A percentile compares a stretch with the other conserved stretches of the same genome.
Conservation (phyloP, 352 stramenopile genomes). For the Pythium phragmiticola region DNA sequence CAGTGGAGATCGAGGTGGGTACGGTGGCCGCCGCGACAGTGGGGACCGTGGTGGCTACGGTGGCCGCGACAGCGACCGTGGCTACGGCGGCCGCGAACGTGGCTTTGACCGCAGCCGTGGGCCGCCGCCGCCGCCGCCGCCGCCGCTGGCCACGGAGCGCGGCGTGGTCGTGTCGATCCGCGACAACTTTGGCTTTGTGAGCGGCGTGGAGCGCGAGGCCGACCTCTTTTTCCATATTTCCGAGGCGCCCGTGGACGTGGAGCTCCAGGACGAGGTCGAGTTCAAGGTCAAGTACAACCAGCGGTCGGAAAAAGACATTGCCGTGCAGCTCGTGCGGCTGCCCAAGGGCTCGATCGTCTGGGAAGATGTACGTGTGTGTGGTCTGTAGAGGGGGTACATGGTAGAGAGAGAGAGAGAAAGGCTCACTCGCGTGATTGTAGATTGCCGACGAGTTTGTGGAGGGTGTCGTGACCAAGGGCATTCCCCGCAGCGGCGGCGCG, state of each 20-base stretch:
- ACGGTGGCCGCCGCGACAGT: not conserved
- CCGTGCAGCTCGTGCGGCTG: constrained; percentile 57
- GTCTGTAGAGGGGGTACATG: not conserved
- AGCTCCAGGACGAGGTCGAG: constrained; percentile 72
- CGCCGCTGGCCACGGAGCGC: constrained; percentile 20
- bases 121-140: constrained; percentile 16
- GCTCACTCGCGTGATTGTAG: not conserved
- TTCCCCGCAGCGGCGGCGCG: constrained; percentile 31
- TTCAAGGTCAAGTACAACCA: constrained; percentile 76
- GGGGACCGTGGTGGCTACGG: constrained; percentile 8
- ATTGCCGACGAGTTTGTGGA: constrained; percentile 47
- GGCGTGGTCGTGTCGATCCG: constrained; percentile 30
- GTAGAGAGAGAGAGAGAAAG: too few relatives aligned
- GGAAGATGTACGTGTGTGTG: constrained; percentile 42
- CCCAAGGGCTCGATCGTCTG: constrained; percentile 75
- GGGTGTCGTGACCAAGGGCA: constrained; percentile 65
- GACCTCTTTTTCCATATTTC: constrained; percentile 85
- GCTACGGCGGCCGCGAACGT: constrained; percentile 17
- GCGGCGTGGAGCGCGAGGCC: constrained; percentile 60
- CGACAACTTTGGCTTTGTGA: constrained; percentile 39
- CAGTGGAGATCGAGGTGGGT: constrained; percentile 6
- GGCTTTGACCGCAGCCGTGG: constrained; percentile 14
- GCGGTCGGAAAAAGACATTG: constrained; percentile 71
- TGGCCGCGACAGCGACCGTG: constrained; percentile 19
- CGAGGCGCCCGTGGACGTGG: constrained; percentile 64